Evolutionary conservation across 768 basidiomycete genomes (phyloP).

Genomic region (Grammothele lineata): DNA sequence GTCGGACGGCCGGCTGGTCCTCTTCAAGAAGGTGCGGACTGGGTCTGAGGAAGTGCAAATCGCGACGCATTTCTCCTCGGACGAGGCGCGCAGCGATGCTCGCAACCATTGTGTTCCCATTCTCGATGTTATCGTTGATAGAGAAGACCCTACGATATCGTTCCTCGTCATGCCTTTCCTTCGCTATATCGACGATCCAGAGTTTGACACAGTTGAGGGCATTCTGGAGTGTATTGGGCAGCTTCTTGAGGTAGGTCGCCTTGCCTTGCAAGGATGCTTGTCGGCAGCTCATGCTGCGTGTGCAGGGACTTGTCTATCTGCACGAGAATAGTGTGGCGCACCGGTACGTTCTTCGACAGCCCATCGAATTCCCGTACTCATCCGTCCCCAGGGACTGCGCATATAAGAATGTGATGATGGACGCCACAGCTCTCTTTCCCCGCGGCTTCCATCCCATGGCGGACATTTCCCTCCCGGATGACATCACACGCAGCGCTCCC

Average conservation of each 20-base stretch:
- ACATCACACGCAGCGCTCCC: neutral
- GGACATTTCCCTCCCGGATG: neutral
- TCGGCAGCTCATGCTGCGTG: too few relatives aligned
- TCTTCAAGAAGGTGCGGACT: conserved; percentile 8
- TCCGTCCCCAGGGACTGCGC: conserved; percentile 20
- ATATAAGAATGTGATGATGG: conserved; percentile 22
- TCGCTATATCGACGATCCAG: conserved; percentile 12
- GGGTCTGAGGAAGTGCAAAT: conserved; percentile 10
- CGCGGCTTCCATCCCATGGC: conserved; percentile 18
- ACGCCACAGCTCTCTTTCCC: conserved; percentile 17
- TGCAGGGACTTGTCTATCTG: conserved; percentile 19
- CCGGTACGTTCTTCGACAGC: conserved; percentile 12
- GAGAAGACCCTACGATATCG: neutral
- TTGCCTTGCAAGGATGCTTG: too few relatives aligned
- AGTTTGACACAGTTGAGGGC: conserved; percentile 15
- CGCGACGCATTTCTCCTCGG: conserved; percentile 7
- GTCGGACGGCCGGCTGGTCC: conserved; percentile 14
- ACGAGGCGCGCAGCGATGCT: conserved; percentile 8
- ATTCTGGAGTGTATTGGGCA: conserved; percentile 18
- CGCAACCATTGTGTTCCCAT: conserved; percentile 19
- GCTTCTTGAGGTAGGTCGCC: conserved; percentile 17
- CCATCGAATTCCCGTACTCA: too few relatives aligned
- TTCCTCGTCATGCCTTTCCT: conserved; percentile 23
- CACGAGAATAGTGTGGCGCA: conserved; percentile 20
- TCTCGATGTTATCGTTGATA: conserved; percentile 11